Percentiles rank a stretch among this genome's conserved stretches.
Evolutionary conservation across 352 stramenopile species (phyloP).

Genomic region (Pythium myriotylum): DNA sequence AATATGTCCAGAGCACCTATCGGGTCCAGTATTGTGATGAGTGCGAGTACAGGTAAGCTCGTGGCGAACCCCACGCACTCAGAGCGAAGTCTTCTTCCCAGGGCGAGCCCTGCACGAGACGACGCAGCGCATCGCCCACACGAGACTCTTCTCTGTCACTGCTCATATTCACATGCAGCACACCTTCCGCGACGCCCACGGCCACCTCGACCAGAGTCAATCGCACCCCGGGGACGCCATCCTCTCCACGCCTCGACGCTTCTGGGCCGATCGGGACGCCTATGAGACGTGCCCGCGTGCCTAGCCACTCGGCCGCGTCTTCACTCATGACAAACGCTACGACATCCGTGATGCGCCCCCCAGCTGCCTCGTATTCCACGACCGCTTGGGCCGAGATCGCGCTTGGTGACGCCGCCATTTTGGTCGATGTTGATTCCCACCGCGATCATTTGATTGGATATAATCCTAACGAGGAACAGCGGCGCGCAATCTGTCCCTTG

Average conservation of each 20-base stretch:
- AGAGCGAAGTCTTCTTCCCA: background rate
- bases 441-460: constrained; percentile 4
- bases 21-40: background rate
- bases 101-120: background rate
- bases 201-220: constrained; percentile 57
- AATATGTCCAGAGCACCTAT: constrained; percentile 9
- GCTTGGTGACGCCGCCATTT: constrained; percentile 1
- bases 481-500: constrained; percentile 4
- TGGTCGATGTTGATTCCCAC: constrained; percentile 4
- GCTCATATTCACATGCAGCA: constrained; percentile 35
- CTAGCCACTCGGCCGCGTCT: background rate
- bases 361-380: constrained; percentile 9
- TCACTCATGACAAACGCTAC: background rate
- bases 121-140: constrained; percentile 1
- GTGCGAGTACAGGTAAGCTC: no score
- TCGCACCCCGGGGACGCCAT: constrained; percentile 28
- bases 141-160: background rate
- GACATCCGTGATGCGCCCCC: background rate
- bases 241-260: constrained; percentile 10
- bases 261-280: constrained; percentile 1
- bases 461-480: constrained; percentile 10
- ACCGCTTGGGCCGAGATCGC: constrained; percentile 8
- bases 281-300: constrained; percentile 1
- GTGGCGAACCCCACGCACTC: background rate
- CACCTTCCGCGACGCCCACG: constrained; percentile 37